Conservation (phyloP, 1,284 basidiomycete genomes). For the Pseudozyma sp. region DNA sequence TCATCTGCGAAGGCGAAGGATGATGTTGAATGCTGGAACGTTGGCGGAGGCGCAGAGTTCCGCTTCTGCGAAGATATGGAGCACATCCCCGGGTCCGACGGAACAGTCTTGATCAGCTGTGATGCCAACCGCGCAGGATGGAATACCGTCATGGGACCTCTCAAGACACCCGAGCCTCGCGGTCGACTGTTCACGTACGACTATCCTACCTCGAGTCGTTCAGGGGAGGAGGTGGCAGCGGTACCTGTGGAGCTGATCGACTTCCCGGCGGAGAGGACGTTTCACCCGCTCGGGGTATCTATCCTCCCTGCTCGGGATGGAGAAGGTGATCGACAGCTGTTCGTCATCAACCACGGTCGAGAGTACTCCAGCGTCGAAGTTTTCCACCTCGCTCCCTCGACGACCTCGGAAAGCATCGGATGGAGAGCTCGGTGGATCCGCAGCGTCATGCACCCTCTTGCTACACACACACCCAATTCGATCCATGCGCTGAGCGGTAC, state of each 20-base stretch:
- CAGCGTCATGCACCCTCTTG: slow-evolving; percentile 26
- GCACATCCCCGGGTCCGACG: slow-evolving; percentile 5
- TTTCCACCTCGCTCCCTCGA: slow-evolving; percentile 13
- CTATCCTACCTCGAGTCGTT: slow-evolving; percentile 5
- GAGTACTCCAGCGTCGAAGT: slow-evolving; percentile 22
- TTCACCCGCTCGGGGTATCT: slow-evolving; percentile 44
- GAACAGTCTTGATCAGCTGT: slow-evolving; percentile 37
- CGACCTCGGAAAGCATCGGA: not conserved
- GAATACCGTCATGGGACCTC: slow-evolving; percentile 54
- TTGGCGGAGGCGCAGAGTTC: not conserved
- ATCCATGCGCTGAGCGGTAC: slow-evolving; percentile 75
- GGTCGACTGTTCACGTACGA: slow-evolving; percentile 32
- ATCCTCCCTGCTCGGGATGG: not conserved
- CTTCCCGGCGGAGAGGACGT: slow-evolving; percentile 16
- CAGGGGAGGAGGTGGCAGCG: not conserved
- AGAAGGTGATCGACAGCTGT: not conserved
- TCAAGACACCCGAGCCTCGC: slow-evolving; percentile 6
- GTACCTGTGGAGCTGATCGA: slow-evolving; percentile 13
- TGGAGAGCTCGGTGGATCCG: slow-evolving; percentile 27
- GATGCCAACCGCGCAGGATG: slow-evolving; percentile 31
- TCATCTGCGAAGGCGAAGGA: not conserved
- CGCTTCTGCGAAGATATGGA: slow-evolving; percentile 47
- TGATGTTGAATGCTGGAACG: slow-evolving; percentile 4
- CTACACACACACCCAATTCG: slow-evolving; percentile 73
- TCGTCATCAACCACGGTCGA: slow-evolving; percentile 36